Evolutionary conservation across 139 green algal species (phyloP).

Genomic region (Chlamydomonas asymmetrica): DNA sequence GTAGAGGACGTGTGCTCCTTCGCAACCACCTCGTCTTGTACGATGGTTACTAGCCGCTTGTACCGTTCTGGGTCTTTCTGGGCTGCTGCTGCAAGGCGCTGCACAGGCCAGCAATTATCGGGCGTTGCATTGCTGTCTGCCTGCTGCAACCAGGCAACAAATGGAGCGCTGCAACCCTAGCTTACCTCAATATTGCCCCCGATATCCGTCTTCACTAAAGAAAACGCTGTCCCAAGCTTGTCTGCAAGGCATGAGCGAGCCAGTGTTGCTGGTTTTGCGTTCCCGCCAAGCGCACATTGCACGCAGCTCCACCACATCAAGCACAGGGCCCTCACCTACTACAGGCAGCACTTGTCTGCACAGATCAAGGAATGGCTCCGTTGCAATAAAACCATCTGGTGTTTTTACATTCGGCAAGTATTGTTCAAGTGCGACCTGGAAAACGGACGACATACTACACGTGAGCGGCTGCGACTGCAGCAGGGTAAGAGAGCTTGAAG

Average conservation of each 20-base stretch:
- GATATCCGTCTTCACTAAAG: slow-evolving; percentile 67
- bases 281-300: neutral
- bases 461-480: no score
- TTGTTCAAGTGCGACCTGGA: no score
- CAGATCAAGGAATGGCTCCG: slow-evolving; percentile 53
- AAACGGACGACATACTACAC: no score
- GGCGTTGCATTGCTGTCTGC: no score
- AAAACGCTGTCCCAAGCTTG: slow-evolving; percentile 70
- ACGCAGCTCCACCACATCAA: neutral
- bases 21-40: slow-evolving; percentile 62
- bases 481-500: no score
- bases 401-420: slow-evolving; percentile 19
- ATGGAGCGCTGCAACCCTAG: neutral
- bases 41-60: slow-evolving; percentile 57
- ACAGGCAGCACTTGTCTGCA: slow-evolving; percentile 59
- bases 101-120: no score
- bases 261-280: neutral
- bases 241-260: slow-evolving; percentile 40
- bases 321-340: slow-evolving; percentile 42
- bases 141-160: neutral
- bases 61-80: slow-evolving; percentile 51
- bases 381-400: slow-evolving; percentile 52
- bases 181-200: slow-evolving; percentile 70
- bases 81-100: slow-evolving; percentile 48
- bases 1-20: slow-evolving; percentile 37